Conservation (phyloP, 352 stramenopile genomes). For the Pythium biforme region DNA sequence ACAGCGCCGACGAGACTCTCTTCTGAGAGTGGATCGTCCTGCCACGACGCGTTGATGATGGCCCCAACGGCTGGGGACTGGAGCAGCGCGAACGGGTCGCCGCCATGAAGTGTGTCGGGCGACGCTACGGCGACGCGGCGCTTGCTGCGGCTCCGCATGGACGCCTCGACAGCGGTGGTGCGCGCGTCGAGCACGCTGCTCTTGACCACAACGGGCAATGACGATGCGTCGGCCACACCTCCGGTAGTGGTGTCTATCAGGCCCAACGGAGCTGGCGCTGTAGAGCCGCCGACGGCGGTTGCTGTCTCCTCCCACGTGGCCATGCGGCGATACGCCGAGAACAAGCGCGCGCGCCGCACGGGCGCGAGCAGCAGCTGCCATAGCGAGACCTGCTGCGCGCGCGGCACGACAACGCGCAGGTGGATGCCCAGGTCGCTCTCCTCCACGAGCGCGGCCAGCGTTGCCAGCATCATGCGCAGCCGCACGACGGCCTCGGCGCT, state of each 20-base stretch:
- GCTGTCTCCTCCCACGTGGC: constrained; percentile 16
- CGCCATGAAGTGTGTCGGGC: neutral
- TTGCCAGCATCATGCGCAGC: neutral
- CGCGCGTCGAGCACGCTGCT: constrained; percentile 6
- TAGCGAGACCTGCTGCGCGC: constrained; percentile 32
- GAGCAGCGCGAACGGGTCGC: constrained; percentile 6
- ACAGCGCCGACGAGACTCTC: constrained; percentile 27
- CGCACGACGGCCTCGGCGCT: neutral
- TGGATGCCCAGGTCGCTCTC: constrained; percentile 28
- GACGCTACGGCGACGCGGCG: constrained; percentile 4
- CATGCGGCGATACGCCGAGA: constrained; percentile 31
- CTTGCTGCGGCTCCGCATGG: constrained; percentile 2
- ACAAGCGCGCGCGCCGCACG: constrained; percentile 36
- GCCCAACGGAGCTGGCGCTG: no score
- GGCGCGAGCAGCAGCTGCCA: constrained; percentile 44
- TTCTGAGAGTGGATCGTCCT: constrained; percentile 31
- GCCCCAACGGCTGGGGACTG: neutral
- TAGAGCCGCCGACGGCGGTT: no score
- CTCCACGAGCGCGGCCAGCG: constrained; percentile 25
- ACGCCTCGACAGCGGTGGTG: no score
- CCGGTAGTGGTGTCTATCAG: no score
- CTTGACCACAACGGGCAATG: constrained; percentile 1
- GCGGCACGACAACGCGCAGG: constrained; percentile 26
- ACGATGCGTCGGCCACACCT: no score
- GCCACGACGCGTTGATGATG: neutral